Base-by-base conservation (phyloP, 768 basidiomycete species). In the Neoboletus brunneissimus region DNA sequence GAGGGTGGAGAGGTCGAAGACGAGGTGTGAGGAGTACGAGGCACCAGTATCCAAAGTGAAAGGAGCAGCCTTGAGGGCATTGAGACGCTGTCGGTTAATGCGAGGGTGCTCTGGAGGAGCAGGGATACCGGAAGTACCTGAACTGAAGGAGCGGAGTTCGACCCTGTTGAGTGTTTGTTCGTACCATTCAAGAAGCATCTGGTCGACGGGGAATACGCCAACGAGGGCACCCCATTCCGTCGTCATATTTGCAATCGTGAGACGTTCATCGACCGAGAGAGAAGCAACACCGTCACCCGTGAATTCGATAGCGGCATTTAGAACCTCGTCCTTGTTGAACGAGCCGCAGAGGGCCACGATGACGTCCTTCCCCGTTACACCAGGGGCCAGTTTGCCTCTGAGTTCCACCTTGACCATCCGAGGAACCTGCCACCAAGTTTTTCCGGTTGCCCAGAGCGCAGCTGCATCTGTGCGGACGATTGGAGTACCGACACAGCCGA, bases 341-440 rank as follows among this genome's bases (percentile, higher is more conserved):
- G 86, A 88, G 7, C 96, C 94, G 55, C 96, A 98, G 5, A 98
- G 81, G 0, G 97, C 96, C 16, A 99, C 90, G 56, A 99, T 98
- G 42, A 99, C 91, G 67, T 99, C 97, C 73, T 99, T 99, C 34
- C 97, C 97, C 0, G 94, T 95, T 2, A 98, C 96, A 4, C 97
- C 97, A 0, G 88, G 83, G 0, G 89, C 80, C 0, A 98, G 81
- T 57, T 76, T 77, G 7, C 96, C 96, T 55, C 80, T 82, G 48
- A 99, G 77, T 65, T 97, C 94, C 58, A 98, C 96, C 57, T 91
- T 94, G 70, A 99, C 84, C 83, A 98, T 94, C 5, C 93, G 84
- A 15, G 97, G 97, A 34, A 99, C 88, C 74, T 98, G 97, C 97
- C 96, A 98, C 97, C 97, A 99, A 1, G 97, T 98, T 71, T 90